Conservation (phyloP, 495 filamentous ascomycete genomes). For the Aspergillus heteromorphus region DNA sequence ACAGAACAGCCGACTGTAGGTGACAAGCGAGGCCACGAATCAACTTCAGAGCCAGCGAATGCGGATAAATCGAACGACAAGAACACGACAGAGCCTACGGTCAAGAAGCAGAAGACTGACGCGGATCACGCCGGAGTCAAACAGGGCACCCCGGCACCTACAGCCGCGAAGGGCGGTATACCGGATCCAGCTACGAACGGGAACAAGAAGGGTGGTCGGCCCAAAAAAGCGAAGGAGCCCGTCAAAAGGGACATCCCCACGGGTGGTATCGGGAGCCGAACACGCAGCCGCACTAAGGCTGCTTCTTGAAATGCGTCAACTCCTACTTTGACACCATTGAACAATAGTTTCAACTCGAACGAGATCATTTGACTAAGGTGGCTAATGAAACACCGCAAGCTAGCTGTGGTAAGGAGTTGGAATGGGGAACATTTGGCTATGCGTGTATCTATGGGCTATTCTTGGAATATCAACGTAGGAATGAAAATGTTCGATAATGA, state of each 20-base stretch:
- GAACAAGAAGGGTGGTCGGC: slow-evolving; percentile 26
- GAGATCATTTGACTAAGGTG: no score
- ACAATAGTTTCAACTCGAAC: neutral
- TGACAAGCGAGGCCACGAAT: slow-evolving; percentile 30
- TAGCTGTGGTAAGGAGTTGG: neutral
- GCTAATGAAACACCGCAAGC: no score
- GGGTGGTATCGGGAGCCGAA: slow-evolving; percentile 38
- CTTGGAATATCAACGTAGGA: neutral
- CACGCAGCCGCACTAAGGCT: slow-evolving; percentile 37
- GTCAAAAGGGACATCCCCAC: slow-evolving; percentile 26
- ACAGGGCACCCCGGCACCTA: slow-evolving; percentile 11
- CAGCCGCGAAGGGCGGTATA: neutral
- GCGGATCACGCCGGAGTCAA: slow-evolving; percentile 8
- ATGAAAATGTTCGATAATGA: neutral
- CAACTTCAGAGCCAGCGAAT: slow-evolving; percentile 9
- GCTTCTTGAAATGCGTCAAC: slow-evolving; percentile 8
- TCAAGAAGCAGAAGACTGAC: slow-evolving; percentile 30
- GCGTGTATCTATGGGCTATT: neutral
- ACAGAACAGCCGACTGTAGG: slow-evolving; percentile 15
- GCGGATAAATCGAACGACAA: slow-evolving; percentile 13
- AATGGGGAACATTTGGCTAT: neutral
- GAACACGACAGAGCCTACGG: slow-evolving; percentile 12
- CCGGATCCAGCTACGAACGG: slow-evolving; percentile 9
- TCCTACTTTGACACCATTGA: neutral
- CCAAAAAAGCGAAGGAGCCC: slow-evolving; percentile 33